Evolutionary conservation across 176 grass and related monocot genomes (phyloP).

Genomic region (Lolium rigidum): DNA sequence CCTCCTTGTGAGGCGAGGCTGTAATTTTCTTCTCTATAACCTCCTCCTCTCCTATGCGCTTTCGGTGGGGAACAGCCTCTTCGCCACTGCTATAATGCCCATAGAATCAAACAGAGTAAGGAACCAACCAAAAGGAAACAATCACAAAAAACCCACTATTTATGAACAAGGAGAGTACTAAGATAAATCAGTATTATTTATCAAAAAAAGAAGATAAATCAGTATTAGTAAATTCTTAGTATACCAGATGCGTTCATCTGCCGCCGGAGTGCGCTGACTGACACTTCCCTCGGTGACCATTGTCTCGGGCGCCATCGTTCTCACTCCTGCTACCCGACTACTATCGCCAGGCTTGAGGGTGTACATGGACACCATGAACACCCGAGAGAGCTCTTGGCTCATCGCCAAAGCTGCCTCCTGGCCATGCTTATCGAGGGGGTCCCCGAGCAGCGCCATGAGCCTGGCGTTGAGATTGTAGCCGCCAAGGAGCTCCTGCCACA

Average conservation of each 20-base stretch:
- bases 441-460: constrained; percentile 30
- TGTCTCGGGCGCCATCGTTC: background rate
- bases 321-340: background rate
- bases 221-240: background rate
- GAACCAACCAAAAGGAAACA: background rate
- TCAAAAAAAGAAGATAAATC: background rate
- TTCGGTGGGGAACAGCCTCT: background rate
- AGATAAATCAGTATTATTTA: background rate
- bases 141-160: too few relatives aligned
- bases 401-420: constrained; percentile 27
- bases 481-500: constrained; percentile 22
- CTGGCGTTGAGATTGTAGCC: constrained; percentile 22
- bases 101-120: constrained; percentile 7
- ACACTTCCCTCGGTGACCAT: background rate
- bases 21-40: constrained; percentile 35
- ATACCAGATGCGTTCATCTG: constrained; percentile 30
- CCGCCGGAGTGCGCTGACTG: background rate
- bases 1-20: constrained; percentile 43
- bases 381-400: constrained; percentile 36
- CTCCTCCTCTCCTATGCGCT: background rate
- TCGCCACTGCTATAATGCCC: background rate
- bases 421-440: constrained; percentile 18
- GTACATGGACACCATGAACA: constrained; percentile 39
- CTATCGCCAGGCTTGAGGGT: constrained; percentile 17
- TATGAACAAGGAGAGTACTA: background rate